phyloP scores from a whole-genome alignment of 129 eudicot genomes.

The Apium graveolens region DNA sequence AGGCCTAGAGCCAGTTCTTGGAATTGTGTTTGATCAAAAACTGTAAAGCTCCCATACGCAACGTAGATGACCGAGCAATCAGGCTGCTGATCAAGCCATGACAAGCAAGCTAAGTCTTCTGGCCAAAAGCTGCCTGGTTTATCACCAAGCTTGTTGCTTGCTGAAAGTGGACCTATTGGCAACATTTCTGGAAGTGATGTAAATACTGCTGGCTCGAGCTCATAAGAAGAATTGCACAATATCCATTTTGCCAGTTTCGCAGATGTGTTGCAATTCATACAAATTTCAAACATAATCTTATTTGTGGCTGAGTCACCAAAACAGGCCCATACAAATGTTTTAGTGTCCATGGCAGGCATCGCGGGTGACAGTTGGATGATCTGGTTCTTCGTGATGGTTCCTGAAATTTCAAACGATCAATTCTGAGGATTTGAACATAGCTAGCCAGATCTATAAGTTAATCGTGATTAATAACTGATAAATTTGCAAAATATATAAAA shows the following conservation, averaged over 20 bases:
- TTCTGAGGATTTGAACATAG: too few species aligned
- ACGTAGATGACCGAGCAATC: too few species aligned
- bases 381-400: slow-evolving; percentile 20
- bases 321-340: slow-evolving; percentile 26
- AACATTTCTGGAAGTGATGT: slow-evolving; percentile 3
- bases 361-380: slow-evolving; percentile 33
- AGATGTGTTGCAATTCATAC: not conserved
- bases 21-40: too few species aligned
- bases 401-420: slow-evolving; percentile 14
- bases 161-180: slow-evolving; percentile 28
- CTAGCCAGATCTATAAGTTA: not conserved
- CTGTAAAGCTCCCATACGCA: too few species aligned
- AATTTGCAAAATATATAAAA: too few species aligned
- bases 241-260: slow-evolving; percentile 21
- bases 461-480: not conserved
- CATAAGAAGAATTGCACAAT: slow-evolving; percentile 33
- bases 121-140: slow-evolving; percentile 11
- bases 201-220: slow-evolving; percentile 34
- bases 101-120: slow-evolving; percentile 18
- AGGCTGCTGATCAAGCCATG: too few species aligned
- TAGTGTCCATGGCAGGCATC: slow-evolving; percentile 38
- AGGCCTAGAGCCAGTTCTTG: too few species aligned
- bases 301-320: slow-evolving; percentile 10
- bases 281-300: slow-evolving; percentile 9
- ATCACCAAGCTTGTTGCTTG: not conserved